Percentiles rank a stretch among this genome's conserved stretches.
phyloP scores from a whole-genome alignment of 129 eudicot genomes.

The Tanacetum coccineum region DNA sequence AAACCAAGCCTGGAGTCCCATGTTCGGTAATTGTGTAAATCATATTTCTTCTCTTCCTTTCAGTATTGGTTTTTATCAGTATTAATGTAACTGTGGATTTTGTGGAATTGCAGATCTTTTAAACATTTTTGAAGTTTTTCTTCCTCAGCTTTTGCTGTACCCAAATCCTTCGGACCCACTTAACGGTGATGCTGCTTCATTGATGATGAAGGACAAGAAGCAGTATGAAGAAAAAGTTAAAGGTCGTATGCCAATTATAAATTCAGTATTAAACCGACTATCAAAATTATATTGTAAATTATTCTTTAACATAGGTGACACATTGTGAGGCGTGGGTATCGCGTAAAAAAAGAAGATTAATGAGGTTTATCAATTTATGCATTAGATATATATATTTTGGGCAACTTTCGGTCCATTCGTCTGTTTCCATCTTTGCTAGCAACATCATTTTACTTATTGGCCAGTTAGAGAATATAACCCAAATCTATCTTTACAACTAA shows the following conservation, averaged over 20 bases:
- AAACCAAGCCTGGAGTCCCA: slow-evolving; percentile 70
- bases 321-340: too few relatives aligned
- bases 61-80: too few relatives aligned
- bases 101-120: slow-evolving; percentile 45
- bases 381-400: too few relatives aligned
- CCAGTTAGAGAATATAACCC: too few relatives aligned
- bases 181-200: slow-evolving; percentile 54
- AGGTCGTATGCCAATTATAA: slow-evolving; percentile 27
- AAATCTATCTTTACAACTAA: too few relatives aligned
- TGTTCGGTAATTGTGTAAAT: slow-evolving; percentile 44
- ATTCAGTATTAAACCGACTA: not conserved
- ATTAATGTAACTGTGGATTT: not conserved
- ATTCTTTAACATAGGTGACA: too few relatives aligned
- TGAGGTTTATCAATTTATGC: too few relatives aligned
- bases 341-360: too few relatives aligned
- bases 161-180: slow-evolving; percentile 67
- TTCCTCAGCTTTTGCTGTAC: slow-evolving; percentile 67
- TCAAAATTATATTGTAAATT: too few relatives aligned
- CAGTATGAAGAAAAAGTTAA: slow-evolving; percentile 54
- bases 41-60: not conserved
- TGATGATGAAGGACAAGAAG: slow-evolving; percentile 56
- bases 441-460: too few relatives aligned
- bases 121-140: slow-evolving; percentile 63
- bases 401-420: too few relatives aligned
- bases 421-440: too few relatives aligned